Conservation (phyloP, 2,329 filamentous ascomycete genomes). For the Domatiomyces globalis region DNA sequence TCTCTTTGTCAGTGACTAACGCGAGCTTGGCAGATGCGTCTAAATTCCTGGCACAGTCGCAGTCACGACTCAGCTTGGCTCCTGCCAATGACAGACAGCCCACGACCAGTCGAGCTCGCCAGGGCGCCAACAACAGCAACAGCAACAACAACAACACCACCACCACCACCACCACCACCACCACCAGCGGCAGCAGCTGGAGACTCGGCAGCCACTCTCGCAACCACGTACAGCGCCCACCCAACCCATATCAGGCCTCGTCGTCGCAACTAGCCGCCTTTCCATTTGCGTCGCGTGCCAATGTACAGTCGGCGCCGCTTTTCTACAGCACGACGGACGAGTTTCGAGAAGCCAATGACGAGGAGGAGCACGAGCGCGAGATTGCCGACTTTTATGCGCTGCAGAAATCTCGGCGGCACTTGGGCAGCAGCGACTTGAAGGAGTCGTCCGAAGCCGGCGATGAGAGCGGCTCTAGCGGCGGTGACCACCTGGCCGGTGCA, state of each 20-base stretch:
- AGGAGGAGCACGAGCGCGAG: slow-evolving; percentile 76
- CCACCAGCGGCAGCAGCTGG: slow-evolving; percentile 6
- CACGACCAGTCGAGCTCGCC: slow-evolving; percentile 35
- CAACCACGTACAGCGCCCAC: slow-evolving; percentile 11
- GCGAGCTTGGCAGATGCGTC: slow-evolving; percentile 60
- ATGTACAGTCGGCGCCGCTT: slow-evolving; percentile 66
- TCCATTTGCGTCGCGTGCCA: slow-evolving; percentile 63
- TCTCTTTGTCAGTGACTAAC: slow-evolving; percentile 29
- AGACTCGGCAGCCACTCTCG: neutral
- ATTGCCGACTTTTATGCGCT: slow-evolving; percentile 89
- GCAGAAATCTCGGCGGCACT: slow-evolving; percentile 76
- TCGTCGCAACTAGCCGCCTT: slow-evolving; percentile 61
- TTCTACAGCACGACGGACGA: slow-evolving; percentile 87
- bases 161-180: too few species aligned
- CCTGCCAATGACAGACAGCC: slow-evolving; percentile 37
- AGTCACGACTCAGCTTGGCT: slow-evolving; percentile 72
- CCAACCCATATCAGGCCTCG: slow-evolving; percentile 63
- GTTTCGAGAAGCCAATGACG: slow-evolving; percentile 84
- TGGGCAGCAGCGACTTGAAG: slow-evolving; percentile 67
- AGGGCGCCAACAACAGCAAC: slow-evolving; percentile 11
- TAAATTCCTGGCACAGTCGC: slow-evolving; percentile 88
- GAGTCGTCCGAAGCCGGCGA: slow-evolving; percentile 76
- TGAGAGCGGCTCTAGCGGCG: slow-evolving; percentile 45
- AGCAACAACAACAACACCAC: neutral
- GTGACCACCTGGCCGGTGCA: slow-evolving; percentile 35